Evolutionary conservation across 129 eudicot genomes (phyloP).

Genomic region (Helichrysum umbraculigerum): DNA sequence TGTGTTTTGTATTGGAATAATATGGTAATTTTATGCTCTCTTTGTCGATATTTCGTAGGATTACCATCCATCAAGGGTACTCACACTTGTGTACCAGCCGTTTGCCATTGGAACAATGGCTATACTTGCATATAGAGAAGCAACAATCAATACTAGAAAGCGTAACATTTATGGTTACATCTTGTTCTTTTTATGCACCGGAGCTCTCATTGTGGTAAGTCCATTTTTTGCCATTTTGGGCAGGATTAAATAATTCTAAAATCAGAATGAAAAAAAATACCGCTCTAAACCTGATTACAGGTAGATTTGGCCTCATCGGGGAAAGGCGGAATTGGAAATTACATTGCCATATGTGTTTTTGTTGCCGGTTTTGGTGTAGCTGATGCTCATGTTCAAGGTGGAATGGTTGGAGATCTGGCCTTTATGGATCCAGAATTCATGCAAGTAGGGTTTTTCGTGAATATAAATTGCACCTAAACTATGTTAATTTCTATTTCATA

Average conservation of each 20-base stretch:
- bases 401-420: conserved; percentile 31
- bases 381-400: conserved; percentile 35
- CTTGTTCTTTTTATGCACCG: conserved; percentile 53
- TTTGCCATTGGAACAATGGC: conserved; percentile 64
- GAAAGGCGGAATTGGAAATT: conserved; percentile 18
- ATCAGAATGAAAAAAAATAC: not conserved
- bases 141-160: conserved; percentile 59
- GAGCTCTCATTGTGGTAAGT: conserved; percentile 52
- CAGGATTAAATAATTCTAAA: not conserved
- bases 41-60: conserved; percentile 31
- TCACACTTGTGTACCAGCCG: conserved; percentile 79
- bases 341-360: conserved; percentile 17
- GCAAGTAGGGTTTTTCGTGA: not conserved
- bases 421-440: conserved; percentile 25
- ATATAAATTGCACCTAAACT: not conserved
- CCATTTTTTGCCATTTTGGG: not conserved
- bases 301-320: conserved; percentile 21
- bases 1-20: not conserved
- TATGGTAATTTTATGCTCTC: not conserved
- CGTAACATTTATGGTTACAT: conserved; percentile 59
- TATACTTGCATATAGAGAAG: conserved; percentile 56
- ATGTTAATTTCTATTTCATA: not conserved
- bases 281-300: not conserved
- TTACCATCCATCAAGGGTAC: conserved; percentile 83
- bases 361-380: conserved; percentile 28